Base-by-base conservation (phyloP, 306 rosid species). In the Cucurbita maxima region DNA sequence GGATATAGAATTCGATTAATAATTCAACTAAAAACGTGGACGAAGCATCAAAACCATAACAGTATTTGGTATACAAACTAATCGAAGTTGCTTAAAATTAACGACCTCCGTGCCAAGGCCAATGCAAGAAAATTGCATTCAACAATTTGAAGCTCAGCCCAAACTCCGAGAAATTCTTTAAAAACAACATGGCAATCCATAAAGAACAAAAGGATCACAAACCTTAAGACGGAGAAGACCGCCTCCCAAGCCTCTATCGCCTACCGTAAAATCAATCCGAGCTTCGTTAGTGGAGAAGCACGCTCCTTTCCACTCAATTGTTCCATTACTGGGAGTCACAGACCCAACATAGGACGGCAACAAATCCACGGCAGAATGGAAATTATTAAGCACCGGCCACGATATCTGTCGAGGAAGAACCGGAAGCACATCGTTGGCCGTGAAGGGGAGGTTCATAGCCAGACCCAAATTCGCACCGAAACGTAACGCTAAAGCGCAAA, bases 321-420 rank as follows among this genome's bases (percentile, higher is more conserved):
- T 72, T 5, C 76, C 84, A 71, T 94, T 94, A 13, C 62, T 10
- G 2, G 98, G 92, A 44, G 88, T 80, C 52, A 90, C 92, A 16
- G 98, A 86, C 13, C 95, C 98, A 51, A 94, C 90, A 62, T 87
- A 90, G 40, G 84, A 80, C 11, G 98, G 98, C 75, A 94, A 80
- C 92, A 94, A 87, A 81, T 94, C 98, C 72, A 84, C 97, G 41
- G 98, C 96, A 78, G 89, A 85, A 78, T 94, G 97, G 75, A 94
- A 52, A 52, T 78, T 94, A 77, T 94, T 89, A 45, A 94, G 95
- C 47, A 94, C 92, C 38, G 98, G 97, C 98, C 98, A 94, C 38
- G 98, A 89, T 9, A 94, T 82, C 66, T 84, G 84, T 20, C 60
- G 89, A 0, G 98, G 98, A 11, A 94, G 89, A 79, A 86, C 98